phyloP scores from a whole-genome alignment of 2,329 filamentous ascomycete species.

The Fusarium vanettenii region DNA sequence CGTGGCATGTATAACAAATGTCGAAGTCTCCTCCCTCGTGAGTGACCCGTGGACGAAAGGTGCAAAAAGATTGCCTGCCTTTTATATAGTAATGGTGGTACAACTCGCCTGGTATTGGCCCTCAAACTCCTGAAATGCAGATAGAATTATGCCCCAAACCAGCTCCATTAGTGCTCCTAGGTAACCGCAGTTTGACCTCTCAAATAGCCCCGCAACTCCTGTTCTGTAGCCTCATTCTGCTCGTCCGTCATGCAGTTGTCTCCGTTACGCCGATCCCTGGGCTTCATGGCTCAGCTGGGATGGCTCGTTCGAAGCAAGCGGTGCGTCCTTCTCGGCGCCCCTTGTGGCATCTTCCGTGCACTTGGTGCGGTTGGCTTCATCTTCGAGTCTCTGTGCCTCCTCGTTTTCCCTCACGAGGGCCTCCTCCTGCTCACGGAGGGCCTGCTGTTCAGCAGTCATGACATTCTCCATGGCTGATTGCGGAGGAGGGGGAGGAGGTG shows the following conservation, averaged over 20 bases:
- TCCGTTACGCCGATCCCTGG: slow-evolving; percentile 19
- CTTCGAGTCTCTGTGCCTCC: slow-evolving; percentile 64
- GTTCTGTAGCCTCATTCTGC: slow-evolving; percentile 33
- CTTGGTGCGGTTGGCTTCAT: slow-evolving; percentile 54
- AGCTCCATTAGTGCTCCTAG: slow-evolving; percentile 39
- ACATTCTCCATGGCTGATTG: slow-evolving; percentile 51
- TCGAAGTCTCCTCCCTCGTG: background rate
- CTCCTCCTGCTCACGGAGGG: slow-evolving; percentile 62
- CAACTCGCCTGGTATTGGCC: slow-evolving; percentile 37
- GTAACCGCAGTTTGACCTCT: slow-evolving; percentile 26
- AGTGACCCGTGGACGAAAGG: slow-evolving; percentile 5
- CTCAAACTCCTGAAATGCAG: slow-evolving; percentile 41
- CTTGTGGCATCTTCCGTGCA: slow-evolving; percentile 40
- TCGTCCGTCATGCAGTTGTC: slow-evolving; percentile 20
- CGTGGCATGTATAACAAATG: slow-evolving; percentile 1
- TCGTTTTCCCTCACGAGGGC: slow-evolving; percentile 65
- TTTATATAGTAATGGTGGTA: slow-evolving; percentile 38
- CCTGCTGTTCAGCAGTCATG: slow-evolving; percentile 56
- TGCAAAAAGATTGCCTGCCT: slow-evolving; percentile 21
- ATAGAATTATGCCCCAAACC: slow-evolving; percentile 33
- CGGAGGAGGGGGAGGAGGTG: slow-evolving; percentile 62
- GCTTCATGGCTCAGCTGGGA: slow-evolving; percentile 18
- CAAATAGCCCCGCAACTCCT: slow-evolving; percentile 38
- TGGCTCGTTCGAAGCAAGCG: slow-evolving; percentile 21
- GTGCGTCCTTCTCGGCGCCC: slow-evolving; percentile 36